Conservation (phyloP, 139 green algal genomes). For the Microglena sp. region DNA sequence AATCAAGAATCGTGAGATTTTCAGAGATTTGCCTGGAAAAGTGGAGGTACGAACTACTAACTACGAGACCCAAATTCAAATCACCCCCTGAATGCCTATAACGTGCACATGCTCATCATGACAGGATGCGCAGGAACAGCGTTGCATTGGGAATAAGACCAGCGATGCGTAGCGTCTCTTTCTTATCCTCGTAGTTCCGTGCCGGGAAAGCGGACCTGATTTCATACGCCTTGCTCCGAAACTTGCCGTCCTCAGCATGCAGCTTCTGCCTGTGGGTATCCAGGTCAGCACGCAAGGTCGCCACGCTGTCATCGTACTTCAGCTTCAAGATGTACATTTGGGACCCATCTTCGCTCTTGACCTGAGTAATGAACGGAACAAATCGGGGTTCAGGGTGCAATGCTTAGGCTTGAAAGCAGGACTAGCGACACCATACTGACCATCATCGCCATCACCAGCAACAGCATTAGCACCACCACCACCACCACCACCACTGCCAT, state of each 20-base stretch:
- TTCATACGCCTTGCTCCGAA: slow-evolving; percentile 19
- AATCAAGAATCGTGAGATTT: too few relatives aligned
- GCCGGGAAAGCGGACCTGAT: slow-evolving; percentile 25
- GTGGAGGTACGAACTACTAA: too few relatives aligned
- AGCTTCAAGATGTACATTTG: slow-evolving; percentile 35
- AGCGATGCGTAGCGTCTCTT: slow-evolving; percentile 19
- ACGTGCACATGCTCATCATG: too few relatives aligned
- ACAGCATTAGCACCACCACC: too few relatives aligned
- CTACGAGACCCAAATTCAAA: too few relatives aligned
- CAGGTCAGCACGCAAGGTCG: background rate
- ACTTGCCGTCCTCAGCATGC: background rate
- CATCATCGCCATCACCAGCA: too few relatives aligned
- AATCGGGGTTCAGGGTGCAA: background rate
- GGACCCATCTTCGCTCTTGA: slow-evolving; percentile 37
- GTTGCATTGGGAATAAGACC: slow-evolving; percentile 29
- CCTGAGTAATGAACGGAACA: slow-evolving; percentile 4
- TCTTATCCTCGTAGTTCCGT: slow-evolving; percentile 17
- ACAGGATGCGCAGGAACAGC: slow-evolving; percentile 21
- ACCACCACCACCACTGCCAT: too few relatives aligned
- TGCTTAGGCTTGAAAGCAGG: too few relatives aligned
- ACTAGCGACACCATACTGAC: too few relatives aligned
- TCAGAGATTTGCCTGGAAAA: too few relatives aligned
- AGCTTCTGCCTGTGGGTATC: background rate
- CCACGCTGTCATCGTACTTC: slow-evolving; percentile 19
- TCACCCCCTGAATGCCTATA: too few relatives aligned